Evolutionary conservation across 345 rosid species (phyloP), one percentile per base, ranked within the genome.

Genomic region (Murraya paniculata): DNA sequence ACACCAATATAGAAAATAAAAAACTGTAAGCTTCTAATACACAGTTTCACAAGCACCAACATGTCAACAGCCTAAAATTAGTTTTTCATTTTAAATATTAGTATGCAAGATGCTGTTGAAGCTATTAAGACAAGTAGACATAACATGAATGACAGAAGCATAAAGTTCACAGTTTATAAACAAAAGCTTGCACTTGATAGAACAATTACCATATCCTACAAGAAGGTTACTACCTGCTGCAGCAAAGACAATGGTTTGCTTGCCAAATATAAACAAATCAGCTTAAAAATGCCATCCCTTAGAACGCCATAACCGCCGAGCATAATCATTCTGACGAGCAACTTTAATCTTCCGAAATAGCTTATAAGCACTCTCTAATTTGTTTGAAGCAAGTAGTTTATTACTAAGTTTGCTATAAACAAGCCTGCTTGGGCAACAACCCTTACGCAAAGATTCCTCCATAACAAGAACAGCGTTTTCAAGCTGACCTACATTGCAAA

Each of bases 241-340:
- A 18, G 30, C 71, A 65, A 75, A 14, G 50, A 45, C 50, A 13
- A 13, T 45, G 16, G 53, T 6, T 65, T 35, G 36, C 62, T 31
- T 22, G 59, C 71, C 31, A 65, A 2, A 53, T n/a, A 75, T 11
- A 50, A 58, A 53, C 24, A 35, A 45, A 31, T 73, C 70, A 57
- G 48, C 73, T 93, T 87, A 95, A 85, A 93, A 92, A 83, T 92
- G 97, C 98, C 99, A 95, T 30, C 99, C 99, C 45, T 90, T 95
- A 70, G 93, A 36, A 61, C 93, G 91, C 96, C 97, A 93, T 84
- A 57, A 87, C 83, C 81, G 90, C 50, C 87, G 83, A 56, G 96
- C 92, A 87, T 92, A 93, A 33, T 91, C 96, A 80, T 72, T 41
- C 65, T 61, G 71, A 25, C 96, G 99, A 78, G 98, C 97, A 71